These are phyloP conservation scores for Epicoccum sorghinum DNA, from an alignment of 2,329 filamentous ascomycete genomes.

Conservation along the genomic window DNA sequence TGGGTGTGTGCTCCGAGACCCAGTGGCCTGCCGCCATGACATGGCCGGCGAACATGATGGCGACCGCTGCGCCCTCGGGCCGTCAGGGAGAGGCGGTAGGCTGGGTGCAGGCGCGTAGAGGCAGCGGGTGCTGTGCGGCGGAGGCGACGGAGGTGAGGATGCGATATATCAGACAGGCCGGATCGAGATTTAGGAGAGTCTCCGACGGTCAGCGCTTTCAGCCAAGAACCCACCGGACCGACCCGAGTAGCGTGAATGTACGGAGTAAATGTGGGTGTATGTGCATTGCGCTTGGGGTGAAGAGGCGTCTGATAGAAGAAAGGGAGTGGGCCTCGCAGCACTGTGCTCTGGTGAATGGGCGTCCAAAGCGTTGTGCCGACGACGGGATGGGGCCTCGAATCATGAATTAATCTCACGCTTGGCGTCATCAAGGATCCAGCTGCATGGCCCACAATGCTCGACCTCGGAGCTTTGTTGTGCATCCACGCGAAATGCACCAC, in stretches of 20 bases:
- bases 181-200: neutral
- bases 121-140: neutral
- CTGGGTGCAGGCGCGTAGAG: neutral
- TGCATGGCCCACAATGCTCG: neutral
- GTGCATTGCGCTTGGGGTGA: slow-evolving; percentile 7
- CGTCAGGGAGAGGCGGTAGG: neutral
- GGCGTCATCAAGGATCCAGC: slow-evolving; percentile 4
- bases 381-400: neutral
- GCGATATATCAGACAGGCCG: neutral
- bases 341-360: neutral
- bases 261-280: neutral
- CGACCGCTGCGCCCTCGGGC: slow-evolving; percentile 6
- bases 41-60: slow-evolving; percentile 38
- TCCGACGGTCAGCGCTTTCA: slow-evolving; percentile 6
- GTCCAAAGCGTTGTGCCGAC: neutral
- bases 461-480: slow-evolving; percentile 14
- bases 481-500: neutral
- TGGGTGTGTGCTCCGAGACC: slow-evolving; percentile 36
- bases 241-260: slow-evolving; percentile 17
- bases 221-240: slow-evolving; percentile 16
- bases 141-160: neutral
- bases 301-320: neutral
- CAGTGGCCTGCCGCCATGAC: slow-evolving; percentile 39
- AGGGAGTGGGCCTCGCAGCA: neutral
- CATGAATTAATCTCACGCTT: slow-evolving; percentile 2